phyloP scores from a whole-genome alignment of 495 filamentous ascomycete genomes.

The Aspergillus panamensis region DNA sequence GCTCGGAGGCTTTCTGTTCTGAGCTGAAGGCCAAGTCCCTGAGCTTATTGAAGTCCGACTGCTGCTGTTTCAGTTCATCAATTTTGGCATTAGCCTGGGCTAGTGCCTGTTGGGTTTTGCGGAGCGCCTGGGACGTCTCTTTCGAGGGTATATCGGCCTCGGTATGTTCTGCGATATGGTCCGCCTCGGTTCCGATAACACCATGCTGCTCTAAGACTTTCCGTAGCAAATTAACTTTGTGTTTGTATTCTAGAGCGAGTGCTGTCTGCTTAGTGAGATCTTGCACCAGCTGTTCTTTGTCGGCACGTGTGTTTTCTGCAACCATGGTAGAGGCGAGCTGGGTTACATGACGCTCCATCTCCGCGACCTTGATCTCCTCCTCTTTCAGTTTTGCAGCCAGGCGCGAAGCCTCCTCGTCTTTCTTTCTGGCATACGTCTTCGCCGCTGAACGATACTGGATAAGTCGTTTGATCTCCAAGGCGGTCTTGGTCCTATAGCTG shows the following conservation, averaged over 20 bases:
- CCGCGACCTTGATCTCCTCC: slow-evolving; percentile 52
- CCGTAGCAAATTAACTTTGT: slow-evolving; percentile 60
- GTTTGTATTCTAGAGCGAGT: slow-evolving; percentile 63
- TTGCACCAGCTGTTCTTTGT: slow-evolving; percentile 49
- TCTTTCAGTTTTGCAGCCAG: slow-evolving; percentile 68
- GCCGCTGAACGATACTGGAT: slow-evolving; percentile 77
- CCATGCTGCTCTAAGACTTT: slow-evolving; percentile 49
- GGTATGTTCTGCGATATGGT: slow-evolving; percentile 41
- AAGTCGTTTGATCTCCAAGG: slow-evolving; percentile 71
- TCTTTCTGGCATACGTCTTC: slow-evolving; percentile 84
- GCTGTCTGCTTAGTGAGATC: slow-evolving; percentile 65
- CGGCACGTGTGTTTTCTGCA: slow-evolving; percentile 41
- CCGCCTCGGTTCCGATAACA: slow-evolving; percentile 40
- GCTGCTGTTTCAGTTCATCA: slow-evolving; percentile 56
- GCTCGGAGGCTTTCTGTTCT: slow-evolving; percentile 58
- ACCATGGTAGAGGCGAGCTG: slow-evolving; percentile 57
- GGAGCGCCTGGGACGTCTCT: slow-evolving; percentile 39
- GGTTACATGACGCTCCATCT: slow-evolving; percentile 55
- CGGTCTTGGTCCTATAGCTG: slow-evolving; percentile 74
- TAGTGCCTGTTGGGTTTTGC: slow-evolving; percentile 48
- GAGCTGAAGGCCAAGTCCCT: slow-evolving; percentile 58
- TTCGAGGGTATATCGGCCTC: slow-evolving; percentile 41
- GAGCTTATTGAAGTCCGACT: slow-evolving; percentile 47
- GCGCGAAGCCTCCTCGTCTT: slow-evolving; percentile 74
- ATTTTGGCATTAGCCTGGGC: slow-evolving; percentile 56